Evolutionary conservation across 1,284 basidiomycete genomes (phyloP).

Genomic region (Leccinum subfulvum): DNA sequence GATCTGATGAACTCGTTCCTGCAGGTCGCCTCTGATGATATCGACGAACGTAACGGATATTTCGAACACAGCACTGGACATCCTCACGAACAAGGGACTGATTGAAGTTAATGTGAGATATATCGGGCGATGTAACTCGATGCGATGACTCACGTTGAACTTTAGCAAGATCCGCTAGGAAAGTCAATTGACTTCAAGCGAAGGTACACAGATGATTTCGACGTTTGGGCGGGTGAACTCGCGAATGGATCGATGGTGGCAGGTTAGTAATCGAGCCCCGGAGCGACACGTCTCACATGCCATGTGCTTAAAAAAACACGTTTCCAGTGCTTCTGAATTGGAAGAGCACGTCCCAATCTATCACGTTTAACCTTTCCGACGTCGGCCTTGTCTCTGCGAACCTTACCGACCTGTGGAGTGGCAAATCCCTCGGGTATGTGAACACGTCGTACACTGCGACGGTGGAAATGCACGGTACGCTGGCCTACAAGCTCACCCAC

Average conservation of each 20-base stretch:
- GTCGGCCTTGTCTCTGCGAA: slow-evolving; percentile 8
- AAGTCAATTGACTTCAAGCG: too few relatives aligned
- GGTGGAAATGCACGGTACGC: slow-evolving; percentile 3
- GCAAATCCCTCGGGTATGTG: not conserved
- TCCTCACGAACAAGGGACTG: too few relatives aligned
- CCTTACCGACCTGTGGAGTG: slow-evolving; percentile 9
- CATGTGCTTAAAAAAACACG: not conserved
- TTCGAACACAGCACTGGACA: too few relatives aligned
- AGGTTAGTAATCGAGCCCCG: slow-evolving; percentile 24
- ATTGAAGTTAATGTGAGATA: too few relatives aligned
- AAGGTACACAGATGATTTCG: slow-evolving; percentile 48
- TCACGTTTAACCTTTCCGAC: slow-evolving; percentile 12
- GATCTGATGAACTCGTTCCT: too few relatives aligned
- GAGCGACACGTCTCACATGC: not conserved
- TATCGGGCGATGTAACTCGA: too few relatives aligned
- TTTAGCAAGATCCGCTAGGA: too few relatives aligned
- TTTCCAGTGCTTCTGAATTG: slow-evolving; percentile 14
- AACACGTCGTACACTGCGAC: not conserved
- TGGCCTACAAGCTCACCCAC: slow-evolving; percentile 11
- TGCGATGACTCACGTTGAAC: too few relatives aligned
- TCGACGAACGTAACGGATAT: too few relatives aligned
- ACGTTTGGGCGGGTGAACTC: slow-evolving; percentile 50
- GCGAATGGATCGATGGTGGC: slow-evolving; percentile 49
- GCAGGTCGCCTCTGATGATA: too few relatives aligned
- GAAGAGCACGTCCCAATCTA: not conserved